Conservation (phyloP, 2,329 filamentous ascomycete species). For the Proliferodiscus dingleyae region DNA sequence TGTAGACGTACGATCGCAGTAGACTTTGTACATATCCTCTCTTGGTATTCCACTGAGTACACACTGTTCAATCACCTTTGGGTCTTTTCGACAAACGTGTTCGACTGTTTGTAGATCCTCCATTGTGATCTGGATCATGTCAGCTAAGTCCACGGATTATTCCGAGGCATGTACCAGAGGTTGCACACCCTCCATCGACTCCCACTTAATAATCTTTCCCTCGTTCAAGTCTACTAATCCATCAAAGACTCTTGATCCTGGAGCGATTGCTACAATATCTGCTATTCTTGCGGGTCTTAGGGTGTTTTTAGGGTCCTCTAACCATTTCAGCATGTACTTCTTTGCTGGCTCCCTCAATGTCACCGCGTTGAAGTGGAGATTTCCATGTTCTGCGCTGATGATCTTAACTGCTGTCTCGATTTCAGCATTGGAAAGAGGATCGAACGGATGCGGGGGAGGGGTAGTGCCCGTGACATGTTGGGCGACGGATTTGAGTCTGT, state of each 20-base stretch:
- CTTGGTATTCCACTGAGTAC: slow-evolving; percentile 72
- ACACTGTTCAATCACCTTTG: slow-evolving; percentile 88
- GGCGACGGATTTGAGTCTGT: slow-evolving; percentile 59
- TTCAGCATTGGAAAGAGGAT: slow-evolving; percentile 68
- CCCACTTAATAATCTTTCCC: slow-evolving; percentile 67
- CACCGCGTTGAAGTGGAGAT: slow-evolving; percentile 81
- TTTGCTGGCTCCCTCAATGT: slow-evolving; percentile 82
- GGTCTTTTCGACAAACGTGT: slow-evolving; percentile 67
- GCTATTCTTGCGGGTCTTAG: slow-evolving; percentile 67
- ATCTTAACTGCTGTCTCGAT: slow-evolving; percentile 67
- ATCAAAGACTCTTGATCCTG: slow-evolving; percentile 76
- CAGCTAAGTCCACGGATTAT: slow-evolving; percentile 5
- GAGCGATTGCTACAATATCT: slow-evolving; percentile 77
- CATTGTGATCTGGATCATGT: slow-evolving; percentile 66
- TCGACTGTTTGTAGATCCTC: slow-evolving; percentile 84
- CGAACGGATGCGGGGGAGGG: slow-evolving; percentile 64
- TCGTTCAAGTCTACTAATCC: slow-evolving; percentile 70
- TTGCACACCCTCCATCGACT: slow-evolving; percentile 69
- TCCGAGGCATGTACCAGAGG: slow-evolving; percentile 56
- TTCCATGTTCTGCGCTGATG: slow-evolving; percentile 63
- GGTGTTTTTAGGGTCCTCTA: slow-evolving; percentile 56
- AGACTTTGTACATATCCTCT: slow-evolving; percentile 90
- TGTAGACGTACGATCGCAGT: slow-evolving; percentile 70
- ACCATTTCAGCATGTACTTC: slow-evolving; percentile 75
- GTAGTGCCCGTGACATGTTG: slow-evolving; percentile 52